A percentile compares a stretch with the other conserved stretches of the same genome.
Evolutionary conservation across 2,329 filamentous ascomycete genomes (phyloP).

Genomic region (Gliomastix tumulicola): DNA sequence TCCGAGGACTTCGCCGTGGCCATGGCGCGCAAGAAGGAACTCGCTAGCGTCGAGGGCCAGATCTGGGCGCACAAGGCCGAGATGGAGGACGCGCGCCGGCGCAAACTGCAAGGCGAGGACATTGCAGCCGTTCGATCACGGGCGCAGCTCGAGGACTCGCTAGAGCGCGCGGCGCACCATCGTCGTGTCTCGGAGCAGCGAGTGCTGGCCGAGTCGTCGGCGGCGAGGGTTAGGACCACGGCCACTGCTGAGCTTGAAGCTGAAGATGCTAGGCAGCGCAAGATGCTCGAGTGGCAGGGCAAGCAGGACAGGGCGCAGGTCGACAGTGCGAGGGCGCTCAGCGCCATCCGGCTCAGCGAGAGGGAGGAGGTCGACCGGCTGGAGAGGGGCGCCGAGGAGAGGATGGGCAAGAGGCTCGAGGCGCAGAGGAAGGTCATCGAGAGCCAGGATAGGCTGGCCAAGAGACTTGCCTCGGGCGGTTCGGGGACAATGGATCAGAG

Average conservation of each 20-base stretch:
- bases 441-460: conserved; percentile 29
- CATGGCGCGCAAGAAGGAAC: conserved; percentile 41
- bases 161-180: conserved; percentile 20
- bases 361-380: conserved; percentile 42
- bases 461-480: conserved; percentile 34
- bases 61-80: conserved; percentile 41
- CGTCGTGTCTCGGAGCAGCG: conserved; percentile 37
- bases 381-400: conserved; percentile 36
- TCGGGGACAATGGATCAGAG: conserved; percentile 17
- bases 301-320: conserved; percentile 36
- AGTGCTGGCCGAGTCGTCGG: conserved; percentile 35
- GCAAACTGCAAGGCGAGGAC: conserved; percentile 37
- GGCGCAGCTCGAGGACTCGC: conserved; percentile 37
- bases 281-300: conserved; percentile 41
- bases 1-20: conserved; percentile 40
- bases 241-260: conserved; percentile 38
- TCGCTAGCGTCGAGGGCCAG: conserved; percentile 42
- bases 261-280: conserved; percentile 33
- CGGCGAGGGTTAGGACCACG: conserved; percentile 34
- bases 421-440: conserved; percentile 49
- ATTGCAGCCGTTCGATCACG: conserved; percentile 33
- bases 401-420: conserved; percentile 36
- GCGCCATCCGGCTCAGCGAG: conserved; percentile 40
- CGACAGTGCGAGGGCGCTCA: conserved; percentile 41
- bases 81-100: conserved; percentile 43